Conservation (phyloP, 2,329 filamentous ascomycete species). For the Plenodomus lindquistii region DNA sequence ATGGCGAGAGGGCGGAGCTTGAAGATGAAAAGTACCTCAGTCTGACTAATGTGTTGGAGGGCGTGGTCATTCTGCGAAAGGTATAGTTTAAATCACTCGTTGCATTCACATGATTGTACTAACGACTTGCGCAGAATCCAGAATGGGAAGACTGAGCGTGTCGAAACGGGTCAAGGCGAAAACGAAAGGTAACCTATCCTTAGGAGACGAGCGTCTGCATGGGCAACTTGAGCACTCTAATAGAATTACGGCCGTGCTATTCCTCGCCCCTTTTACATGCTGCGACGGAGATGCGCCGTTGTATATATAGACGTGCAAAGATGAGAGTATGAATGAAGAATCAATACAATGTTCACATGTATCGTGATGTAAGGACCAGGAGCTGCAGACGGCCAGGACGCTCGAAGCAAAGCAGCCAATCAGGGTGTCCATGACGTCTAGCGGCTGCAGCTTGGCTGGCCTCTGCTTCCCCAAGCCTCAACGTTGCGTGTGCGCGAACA, state of each 20-base stretch:
- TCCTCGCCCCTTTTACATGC: constrained; percentile 4
- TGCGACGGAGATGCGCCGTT: constrained; percentile 20
- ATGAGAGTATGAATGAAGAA: constrained; percentile 30
- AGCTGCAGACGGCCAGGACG: not conserved
- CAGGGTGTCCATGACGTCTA: not conserved
- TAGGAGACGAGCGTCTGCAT: constrained; percentile 1
- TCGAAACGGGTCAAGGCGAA: constrained; percentile 1
- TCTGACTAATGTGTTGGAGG: constrained; percentile 88
- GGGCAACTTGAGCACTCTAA: constrained; percentile 29
- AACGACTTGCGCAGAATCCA: constrained; percentile 45
- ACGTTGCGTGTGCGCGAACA: not conserved
- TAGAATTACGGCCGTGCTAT: constrained; percentile 27
- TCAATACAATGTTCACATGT: constrained; percentile 12
- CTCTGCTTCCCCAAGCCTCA: not conserved
- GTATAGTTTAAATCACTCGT: constrained; percentile 56
- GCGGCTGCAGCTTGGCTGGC: not conserved
- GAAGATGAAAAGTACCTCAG: constrained; percentile 98
- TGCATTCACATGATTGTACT: constrained; percentile 6
- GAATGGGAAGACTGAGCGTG: constrained; percentile 49
- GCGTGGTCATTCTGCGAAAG: constrained; percentile 95
- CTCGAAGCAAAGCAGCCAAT: not conserved
- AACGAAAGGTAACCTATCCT: constrained; percentile 3
- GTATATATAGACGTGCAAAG: constrained; percentile 35
- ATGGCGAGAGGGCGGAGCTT: constrained; percentile 93
- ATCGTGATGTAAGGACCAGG: too few species aligned